Base-by-base conservation (phyloP, 2,329 filamentous ascomycete genomes). In the Exophiala phaeomuriformis region DNA sequence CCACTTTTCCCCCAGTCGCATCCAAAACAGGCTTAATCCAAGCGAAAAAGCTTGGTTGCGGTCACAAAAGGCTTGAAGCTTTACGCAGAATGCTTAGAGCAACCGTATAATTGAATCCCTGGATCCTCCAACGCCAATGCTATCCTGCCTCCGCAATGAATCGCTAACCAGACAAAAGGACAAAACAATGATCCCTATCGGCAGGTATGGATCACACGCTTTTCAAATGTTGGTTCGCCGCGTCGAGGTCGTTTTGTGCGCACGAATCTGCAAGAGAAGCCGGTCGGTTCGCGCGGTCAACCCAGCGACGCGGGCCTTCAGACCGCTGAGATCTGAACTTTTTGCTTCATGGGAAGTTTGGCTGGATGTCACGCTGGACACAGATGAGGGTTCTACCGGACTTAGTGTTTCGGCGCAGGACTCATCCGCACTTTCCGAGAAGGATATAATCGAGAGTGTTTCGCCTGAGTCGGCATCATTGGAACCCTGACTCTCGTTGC, bases 221-320 rank as follows among this genome's bases (percentile, higher is more conserved):
- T 41, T 12, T 41, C 39, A 5, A 10, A 6, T 5, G 39, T 27
- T 3, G 28, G 10, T 6, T 29, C 9, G 6, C 7, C 28, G 19
- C 31, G 29, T 10, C 29, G n/a, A 5, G 4, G 29, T 45, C 42
- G 39, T 28, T 27, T 27, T 53, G 4, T 49, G 52, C 8, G 47
- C 52, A 5, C 49, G 49, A n/a, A 58, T 50, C 44, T 49, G 47
- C 7, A 29, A 35, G 7, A 55, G 10, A 5, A 55, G 50, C 6
- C 47, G 52, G 27, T 58, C 56, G 10, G 56, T 51, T 33, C 56
- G 41, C 5, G 37, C 37, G 30, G 27, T 50, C 42, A 58, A 51
- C 6, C 42, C 46, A 6, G 32, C n/a, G 5, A 58, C 36, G 19
- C 50, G 46, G 8, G 47, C 10, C 36, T 53, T 55, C 12, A 58